Evolutionary conservation across 805 yeast genomes (phyloP), one percentile per base, ranked within the genome.

Genomic region (Ogataea henricii): DNA sequence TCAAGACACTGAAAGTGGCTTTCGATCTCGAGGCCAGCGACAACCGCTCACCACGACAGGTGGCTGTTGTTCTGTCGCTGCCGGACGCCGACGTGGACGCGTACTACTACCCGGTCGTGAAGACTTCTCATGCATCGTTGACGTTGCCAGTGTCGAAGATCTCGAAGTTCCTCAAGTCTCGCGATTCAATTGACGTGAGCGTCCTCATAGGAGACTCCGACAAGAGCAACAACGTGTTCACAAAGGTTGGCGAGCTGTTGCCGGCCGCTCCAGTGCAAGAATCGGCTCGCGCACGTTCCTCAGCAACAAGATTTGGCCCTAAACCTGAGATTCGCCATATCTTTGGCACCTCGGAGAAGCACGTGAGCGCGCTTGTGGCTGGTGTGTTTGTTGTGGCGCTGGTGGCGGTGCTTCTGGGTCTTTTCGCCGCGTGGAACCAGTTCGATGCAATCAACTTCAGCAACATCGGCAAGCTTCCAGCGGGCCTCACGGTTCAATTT

Each of bases 321-420:
- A 64, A 74, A 60, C 79, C 83, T 2, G 90, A 85, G 66, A 85
- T 89, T 54, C 65, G 65, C 53, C 89, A 87, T 64, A 62, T 67
- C 30, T 89, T 89, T 70, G 74, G 72, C 46, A 63, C 67, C 3
- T 78, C 77, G n/a, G 80, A 82, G 17, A 65, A 65, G 27, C 78
- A 83, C 29, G 82, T 79, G 10, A 69, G 77, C 46, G 66, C 79
- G 7, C 51, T 72, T 2, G 53, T 86, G 20, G 83, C 91, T 2
- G 52, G 74, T 8, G 55, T 74, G 0, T 84, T 86, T 57, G 71
- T 75, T 16, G 70, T 68, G 3, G 68, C 67, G 5, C 75, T 81
- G 12, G 53, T 70, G 12, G 71, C 62, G 0, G 66, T 80, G 44
- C 63, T 78, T 17, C 49, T 73, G 1, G 72, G 59, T 0, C 47